Conservation (phyloP, 2,329 filamentous ascomycete genomes). For the Coccinonectria pachysandricola region DNA sequence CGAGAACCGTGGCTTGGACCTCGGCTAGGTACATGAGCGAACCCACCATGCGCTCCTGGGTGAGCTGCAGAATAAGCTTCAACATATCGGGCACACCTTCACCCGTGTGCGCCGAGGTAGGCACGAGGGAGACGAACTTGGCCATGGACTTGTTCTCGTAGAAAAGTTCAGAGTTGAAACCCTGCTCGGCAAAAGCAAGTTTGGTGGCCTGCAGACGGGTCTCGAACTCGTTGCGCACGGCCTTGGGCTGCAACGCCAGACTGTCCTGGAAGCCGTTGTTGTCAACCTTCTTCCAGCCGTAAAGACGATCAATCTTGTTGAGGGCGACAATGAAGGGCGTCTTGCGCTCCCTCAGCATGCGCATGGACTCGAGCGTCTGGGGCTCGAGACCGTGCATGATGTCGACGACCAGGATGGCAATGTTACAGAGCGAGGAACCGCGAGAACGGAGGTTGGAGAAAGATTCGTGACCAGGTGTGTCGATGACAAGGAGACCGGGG, state of each 20-base stretch:
- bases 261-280: conserved; percentile 98
- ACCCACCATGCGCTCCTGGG: conserved; percentile 94
- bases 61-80: conserved; percentile 84
- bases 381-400: conserved; percentile 99
- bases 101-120: conserved; percentile 95
- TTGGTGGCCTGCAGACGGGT: conserved; percentile 87
- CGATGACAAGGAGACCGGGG: conserved; percentile 89
- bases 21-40: conserved; percentile 98
- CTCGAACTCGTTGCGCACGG: conserved; percentile 87
- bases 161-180: conserved; percentile 95
- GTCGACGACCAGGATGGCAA: conserved; percentile 96
- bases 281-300: conserved; percentile 96
- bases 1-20: conserved; percentile 92
- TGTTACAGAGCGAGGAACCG: conserved; percentile 97
- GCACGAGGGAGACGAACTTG: conserved; percentile 86
- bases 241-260: conserved; percentile 79
- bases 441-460: conserved; percentile 96
- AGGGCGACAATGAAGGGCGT: conserved; percentile 97
- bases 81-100: conserved; percentile 99
- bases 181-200: conserved; percentile 87
- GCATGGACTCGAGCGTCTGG: conserved; percentile 96
- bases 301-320: conserved; percentile 99
- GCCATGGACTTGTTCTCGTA: conserved; percentile 98
- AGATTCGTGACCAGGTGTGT: conserved; percentile 99
- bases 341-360: conserved; percentile 79